A percentile compares a stretch with the other conserved stretches of the same genome.
phyloP scores from a whole-genome alignment of 2,329 filamentous ascomycete genomes.

The Epichloe uncinata region DNA sequence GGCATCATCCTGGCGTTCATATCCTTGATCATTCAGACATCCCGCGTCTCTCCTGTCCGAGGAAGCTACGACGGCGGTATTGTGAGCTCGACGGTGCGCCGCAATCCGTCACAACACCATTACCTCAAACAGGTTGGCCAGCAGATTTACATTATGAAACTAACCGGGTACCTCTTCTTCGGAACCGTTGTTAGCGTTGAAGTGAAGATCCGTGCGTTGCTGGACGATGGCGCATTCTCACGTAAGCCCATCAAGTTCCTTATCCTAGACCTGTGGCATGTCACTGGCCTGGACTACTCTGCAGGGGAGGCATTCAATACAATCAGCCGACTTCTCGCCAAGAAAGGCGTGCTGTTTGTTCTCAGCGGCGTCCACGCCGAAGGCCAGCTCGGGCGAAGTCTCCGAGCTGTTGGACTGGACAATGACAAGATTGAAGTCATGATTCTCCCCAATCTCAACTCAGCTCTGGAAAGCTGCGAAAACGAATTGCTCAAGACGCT shows the following conservation, averaged over 20 bases:
- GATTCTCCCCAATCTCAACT: conserved; percentile 82
- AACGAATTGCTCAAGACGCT: conserved; percentile 81
- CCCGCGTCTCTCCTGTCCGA: conserved; percentile 75
- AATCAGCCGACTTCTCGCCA: conserved; percentile 70
- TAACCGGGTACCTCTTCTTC: conserved; percentile 94
- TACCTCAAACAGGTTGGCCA: conserved; percentile 75
- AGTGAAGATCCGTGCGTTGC: conserved; percentile 66
- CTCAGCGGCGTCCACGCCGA: conserved; percentile 71
- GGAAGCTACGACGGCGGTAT: conserved; percentile 83
- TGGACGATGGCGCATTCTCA: conserved; percentile 70
- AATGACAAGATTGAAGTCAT: conserved; percentile 60
- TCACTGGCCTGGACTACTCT: conserved; percentile 90
- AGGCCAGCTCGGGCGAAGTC: conserved; percentile 60
- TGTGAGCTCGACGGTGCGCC: conserved; percentile 80
- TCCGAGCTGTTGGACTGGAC: conserved; percentile 74
- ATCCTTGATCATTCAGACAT: conserved; percentile 83
- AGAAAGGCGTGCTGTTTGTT: conserved; percentile 66
- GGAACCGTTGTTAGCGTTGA: conserved; percentile 95
- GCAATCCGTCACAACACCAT: conserved; percentile 77
- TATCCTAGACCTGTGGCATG: conserved; percentile 76
- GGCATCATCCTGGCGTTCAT: conserved; percentile 87
- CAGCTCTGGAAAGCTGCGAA: conserved; percentile 84
- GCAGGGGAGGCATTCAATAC: conserved; percentile 94
- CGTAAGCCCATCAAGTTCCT: conserved; percentile 75
- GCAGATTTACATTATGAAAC: conserved; percentile 83